Base-by-base conservation (phyloP, 176 grass and related monocot species). In the Cocos nucifera region DNA sequence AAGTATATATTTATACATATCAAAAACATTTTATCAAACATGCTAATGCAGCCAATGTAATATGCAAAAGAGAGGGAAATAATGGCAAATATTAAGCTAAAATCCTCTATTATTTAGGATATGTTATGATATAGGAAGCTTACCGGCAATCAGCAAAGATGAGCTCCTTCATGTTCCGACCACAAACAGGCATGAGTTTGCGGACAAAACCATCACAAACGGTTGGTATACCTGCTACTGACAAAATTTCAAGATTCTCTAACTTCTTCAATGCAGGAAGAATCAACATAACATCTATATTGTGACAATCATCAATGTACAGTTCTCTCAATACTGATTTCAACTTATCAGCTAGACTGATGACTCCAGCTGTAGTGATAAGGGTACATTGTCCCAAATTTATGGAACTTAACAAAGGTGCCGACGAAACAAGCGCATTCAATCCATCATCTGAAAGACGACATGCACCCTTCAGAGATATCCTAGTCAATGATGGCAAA, bases 391-490 rank as follows among this genome's bases (percentile, higher is more conserved):
- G 24, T 2, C 27, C 26, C 17, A 62, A 27, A 35, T 62, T 39
- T 18, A 62, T 35, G 18, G 59, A 62, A 9, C 17, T 62, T 39
- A 62, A 62, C 16, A n/a, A 62, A 35, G 59, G 59, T 19, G 59
- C 59, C 9, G 59, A 62, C 19, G 59, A 44, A 35, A 27, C 59
- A 4, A 62, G 26, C 3, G 17, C 28, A 44, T 17, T 19, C 29
- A 62, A n/a, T 18, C 14, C 26, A 39, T 44, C 35, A 27, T 62
- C 59, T 27, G 59, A 30, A 29, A 62, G 26, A 19, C 59, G 59
- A 62, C 35, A 62, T 62, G 59, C 59, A 39, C 59, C 59, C 59
- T 62, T 62, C 59, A 62, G 16, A 35, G 59, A 62, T 20, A 62
- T n/a, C 14, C 16, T 35, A 26, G 7, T 19, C 6, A 35, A 17